Conservation (phyloP, 192 early-diverging fungal species). For the Entomortierella lignicola region DNA sequence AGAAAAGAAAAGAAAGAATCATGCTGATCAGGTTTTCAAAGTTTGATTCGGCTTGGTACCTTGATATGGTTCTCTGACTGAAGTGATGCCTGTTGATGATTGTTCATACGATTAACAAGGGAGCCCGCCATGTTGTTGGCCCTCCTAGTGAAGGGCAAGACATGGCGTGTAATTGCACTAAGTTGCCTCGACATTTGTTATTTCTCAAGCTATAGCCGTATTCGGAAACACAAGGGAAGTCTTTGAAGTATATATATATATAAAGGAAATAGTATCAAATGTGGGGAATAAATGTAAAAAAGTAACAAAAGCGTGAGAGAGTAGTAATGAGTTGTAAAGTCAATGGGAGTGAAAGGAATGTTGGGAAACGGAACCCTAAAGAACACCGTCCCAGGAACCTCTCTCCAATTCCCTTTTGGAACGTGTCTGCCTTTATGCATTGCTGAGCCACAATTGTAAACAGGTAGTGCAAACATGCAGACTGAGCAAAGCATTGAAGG, state of each 20-base stretch:
- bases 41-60: conserved; percentile 17
- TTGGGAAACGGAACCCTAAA: not conserved
- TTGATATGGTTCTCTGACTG: conserved; percentile 40
- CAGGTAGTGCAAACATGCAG: not conserved
- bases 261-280: not conserved
- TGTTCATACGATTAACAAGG: conserved; percentile 50
- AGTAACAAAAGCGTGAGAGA: not conserved
- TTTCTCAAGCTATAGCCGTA: too few species aligned
- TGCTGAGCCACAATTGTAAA: conserved; percentile 28
- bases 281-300: not conserved
- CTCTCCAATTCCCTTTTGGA: not conserved
- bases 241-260: not conserved
- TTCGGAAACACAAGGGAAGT: too few species aligned
- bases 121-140: conserved; percentile 35
- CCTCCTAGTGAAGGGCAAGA: conserved; percentile 47
- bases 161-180: conserved; percentile 46
- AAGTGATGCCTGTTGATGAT: conserved; percentile 45
- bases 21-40: not conserved
- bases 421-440: not conserved
- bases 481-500: not conserved
- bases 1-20: not conserved
- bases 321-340: not conserved
- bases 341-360: not conserved
- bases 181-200: conserved; percentile 49
- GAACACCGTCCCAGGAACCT: conserved; percentile 5